A percentile compares a stretch with the other conserved stretches of the same genome.
These are phyloP conservation scores for Apiospora marii DNA, from an alignment of 2,329 filamentous ascomycete genomes.

Conservation along the genomic window DNA sequence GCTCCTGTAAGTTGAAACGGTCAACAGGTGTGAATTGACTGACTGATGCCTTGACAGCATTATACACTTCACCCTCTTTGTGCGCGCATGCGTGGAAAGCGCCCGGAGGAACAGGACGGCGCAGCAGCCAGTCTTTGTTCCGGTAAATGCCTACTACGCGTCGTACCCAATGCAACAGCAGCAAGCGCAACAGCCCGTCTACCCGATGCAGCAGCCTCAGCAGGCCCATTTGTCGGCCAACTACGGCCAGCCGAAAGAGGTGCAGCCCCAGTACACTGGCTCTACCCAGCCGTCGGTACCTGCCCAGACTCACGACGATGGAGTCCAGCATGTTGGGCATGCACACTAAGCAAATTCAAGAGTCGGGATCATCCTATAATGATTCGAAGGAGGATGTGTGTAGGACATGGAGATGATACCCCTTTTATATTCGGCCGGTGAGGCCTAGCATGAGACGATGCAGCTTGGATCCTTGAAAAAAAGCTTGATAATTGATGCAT, in stretches of 20 bases:
- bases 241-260: slow-evolving; percentile 17
- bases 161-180: slow-evolving; percentile 24
- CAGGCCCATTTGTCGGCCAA: slow-evolving; percentile 23
- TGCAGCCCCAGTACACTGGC: neutral
- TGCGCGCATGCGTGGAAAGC: slow-evolving; percentile 34
- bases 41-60: slow-evolving; percentile 32
- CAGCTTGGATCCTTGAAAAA: too few relatives aligned
- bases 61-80: slow-evolving; percentile 38
- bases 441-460: too few relatives aligned
- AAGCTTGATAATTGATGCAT: neutral
- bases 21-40: too few relatives aligned
- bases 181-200: neutral
- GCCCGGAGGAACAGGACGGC: slow-evolving; percentile 25
- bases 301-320: neutral
- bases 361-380: neutral
- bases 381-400: neutral
- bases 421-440: neutral
- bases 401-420: neutral
- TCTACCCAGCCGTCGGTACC: neutral
- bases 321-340: neutral
- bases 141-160: slow-evolving; percentile 5
- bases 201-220: slow-evolving; percentile 21
- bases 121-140: neutral
- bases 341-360: neutral
- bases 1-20: slow-evolving; percentile 31